phyloP scores from a whole-genome alignment of 2,329 filamentous ascomycete genomes.

The Fusarium stilboides region DNA sequence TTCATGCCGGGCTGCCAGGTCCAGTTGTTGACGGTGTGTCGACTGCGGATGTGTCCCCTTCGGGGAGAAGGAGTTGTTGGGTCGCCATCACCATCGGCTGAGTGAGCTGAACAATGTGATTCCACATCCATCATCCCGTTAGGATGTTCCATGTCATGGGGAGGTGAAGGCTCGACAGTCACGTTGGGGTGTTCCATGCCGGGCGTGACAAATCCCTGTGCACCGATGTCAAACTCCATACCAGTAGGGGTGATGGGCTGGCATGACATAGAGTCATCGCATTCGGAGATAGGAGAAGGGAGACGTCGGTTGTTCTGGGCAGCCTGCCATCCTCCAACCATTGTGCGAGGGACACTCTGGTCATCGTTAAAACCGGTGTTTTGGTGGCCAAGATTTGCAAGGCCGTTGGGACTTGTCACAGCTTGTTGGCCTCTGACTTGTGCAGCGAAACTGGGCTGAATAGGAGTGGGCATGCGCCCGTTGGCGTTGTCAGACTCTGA shows the following conservation, averaged over 20 bases:
- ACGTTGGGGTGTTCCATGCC: slow-evolving; percentile 33
- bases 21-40: slow-evolving; percentile 73
- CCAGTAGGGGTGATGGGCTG: slow-evolving; percentile 51
- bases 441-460: slow-evolving; percentile 70
- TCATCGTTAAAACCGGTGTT: slow-evolving; percentile 59
- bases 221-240: slow-evolving; percentile 55
- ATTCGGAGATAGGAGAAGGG: slow-evolving; percentile 73
- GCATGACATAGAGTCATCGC: slow-evolving; percentile 64
- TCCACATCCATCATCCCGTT: slow-evolving; percentile 59
- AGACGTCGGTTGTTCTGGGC: slow-evolving; percentile 69
- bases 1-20: slow-evolving; percentile 76
- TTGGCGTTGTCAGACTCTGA: slow-evolving; percentile 50
- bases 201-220: slow-evolving; percentile 53
- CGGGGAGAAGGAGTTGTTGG: slow-evolving; percentile 63
- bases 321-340: slow-evolving; percentile 67
- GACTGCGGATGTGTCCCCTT: slow-evolving; percentile 71
- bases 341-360: slow-evolving; percentile 64
- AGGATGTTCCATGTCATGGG: slow-evolving; percentile 59
- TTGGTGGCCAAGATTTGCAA: slow-evolving; percentile 59
- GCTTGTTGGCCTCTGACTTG: slow-evolving; percentile 69
- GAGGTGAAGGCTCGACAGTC: slow-evolving; percentile 45
- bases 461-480: slow-evolving; percentile 71
- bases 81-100: slow-evolving; percentile 54
- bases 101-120: slow-evolving; percentile 42
- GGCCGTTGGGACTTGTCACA: slow-evolving; percentile 55